These are phyloP conservation scores for Alternaria incomplexa DNA, from an alignment of 2,329 filamentous ascomycete species.

Conservation along the genomic window DNA sequence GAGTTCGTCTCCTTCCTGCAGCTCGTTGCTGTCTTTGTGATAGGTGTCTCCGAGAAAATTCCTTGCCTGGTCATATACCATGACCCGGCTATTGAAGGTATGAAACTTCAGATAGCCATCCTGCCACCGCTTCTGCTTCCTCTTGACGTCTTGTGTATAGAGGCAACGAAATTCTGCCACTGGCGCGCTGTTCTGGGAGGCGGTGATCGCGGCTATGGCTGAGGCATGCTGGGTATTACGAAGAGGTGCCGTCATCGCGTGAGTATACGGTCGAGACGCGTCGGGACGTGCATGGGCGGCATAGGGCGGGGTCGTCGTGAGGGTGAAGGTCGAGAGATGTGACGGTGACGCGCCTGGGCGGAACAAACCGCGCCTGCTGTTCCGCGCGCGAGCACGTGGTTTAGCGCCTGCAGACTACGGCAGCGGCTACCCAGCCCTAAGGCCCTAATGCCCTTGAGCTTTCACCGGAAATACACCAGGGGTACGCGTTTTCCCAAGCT, in stretches of 20 bases:
- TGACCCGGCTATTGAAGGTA: constrained; percentile 86
- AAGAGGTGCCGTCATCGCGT: constrained; percentile 36
- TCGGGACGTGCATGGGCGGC: background rate
- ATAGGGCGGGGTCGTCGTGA: constrained; percentile 8
- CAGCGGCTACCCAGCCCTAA: background rate
- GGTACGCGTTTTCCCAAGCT: background rate
- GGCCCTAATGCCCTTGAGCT: background rate
- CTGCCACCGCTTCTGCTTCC: constrained; percentile 92
- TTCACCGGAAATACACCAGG: constrained; percentile 6
- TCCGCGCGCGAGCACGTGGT: constrained; percentile 18
- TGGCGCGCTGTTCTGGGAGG: constrained; percentile 69
- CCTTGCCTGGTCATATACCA: constrained; percentile 84
- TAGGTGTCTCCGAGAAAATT: constrained; percentile 86
- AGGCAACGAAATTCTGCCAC: constrained; percentile 86
- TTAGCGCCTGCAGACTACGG: constrained; percentile 5
- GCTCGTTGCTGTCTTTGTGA: constrained; percentile 71
- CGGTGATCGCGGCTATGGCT: constrained; percentile 46
- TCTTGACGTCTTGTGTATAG: constrained; percentile 82
- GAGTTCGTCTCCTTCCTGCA: constrained; percentile 83
- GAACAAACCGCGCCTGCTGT: constrained; percentile 1
- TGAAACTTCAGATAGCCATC: constrained; percentile 89
- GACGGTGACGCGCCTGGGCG: constrained; percentile 17
- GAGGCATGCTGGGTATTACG: constrained; percentile 28
- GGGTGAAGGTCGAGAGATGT: background rate
- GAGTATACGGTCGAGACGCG: constrained; percentile 11